Base-by-base conservation (phyloP, 192 early-diverging fungal genomes). In the Phycomyces nitens region DNA sequence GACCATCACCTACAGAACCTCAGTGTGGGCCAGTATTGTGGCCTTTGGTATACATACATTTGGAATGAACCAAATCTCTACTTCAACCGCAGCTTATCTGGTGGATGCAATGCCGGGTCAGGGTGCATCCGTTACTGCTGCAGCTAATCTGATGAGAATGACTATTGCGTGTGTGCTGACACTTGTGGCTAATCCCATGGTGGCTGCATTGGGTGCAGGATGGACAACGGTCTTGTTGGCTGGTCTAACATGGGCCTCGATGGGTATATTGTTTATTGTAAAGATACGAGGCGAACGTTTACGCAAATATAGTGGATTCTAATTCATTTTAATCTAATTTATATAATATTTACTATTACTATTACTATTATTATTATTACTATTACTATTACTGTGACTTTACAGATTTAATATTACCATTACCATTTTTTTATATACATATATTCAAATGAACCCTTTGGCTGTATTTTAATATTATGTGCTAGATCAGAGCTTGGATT, bases 121-220 rank as follows among this genome's bases (percentile, higher is more conserved):
- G 16, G 76, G 79, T 5, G 74, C 75, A 0, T 72, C 73, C 16
- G 67, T 64, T n/a, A 77, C 72, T 6, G 79, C 79, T 1, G 68
- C 67, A 2, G 72, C 56, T 21, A 80, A 77, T 47, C 73, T 81
- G 53, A 56, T 72, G 58, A 58, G 73, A 0, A 74, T 78, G 72
- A 39, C 68, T 15, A 10, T 78, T 22, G 76, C 80, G 3, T 78
- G 71, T 63, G 61, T 74, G 34, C 56, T 73, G 22, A 68, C 79
- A 0, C 53, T 71, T 62, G 58, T 76, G 55, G 78, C 78, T 7
- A 74, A 77, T 64, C 76, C 76, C 18, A 72, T 82, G 66, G 72
- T 77, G 3, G 66, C 70, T 16, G 62, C 71, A 18, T 42, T 82
- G 38, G 81, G 81, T 16, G 75, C 76, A 49, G 80, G 80, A 2